These are phyloP conservation scores for Aureobasidium lini DNA, from an alignment of 2,329 filamentous ascomycete genomes.

Conservation along the genomic window DNA sequence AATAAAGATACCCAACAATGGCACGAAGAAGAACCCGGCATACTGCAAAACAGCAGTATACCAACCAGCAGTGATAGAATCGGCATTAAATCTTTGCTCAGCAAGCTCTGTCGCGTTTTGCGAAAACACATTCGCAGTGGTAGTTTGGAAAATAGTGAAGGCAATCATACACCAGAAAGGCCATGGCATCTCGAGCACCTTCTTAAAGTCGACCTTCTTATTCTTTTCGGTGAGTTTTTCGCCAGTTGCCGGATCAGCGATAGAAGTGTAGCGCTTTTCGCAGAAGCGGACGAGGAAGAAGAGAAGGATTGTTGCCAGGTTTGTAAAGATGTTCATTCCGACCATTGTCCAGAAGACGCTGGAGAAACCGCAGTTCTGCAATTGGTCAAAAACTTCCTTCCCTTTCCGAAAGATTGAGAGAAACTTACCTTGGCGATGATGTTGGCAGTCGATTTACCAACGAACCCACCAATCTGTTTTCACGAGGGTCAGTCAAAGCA, in stretches of 20 bases:
- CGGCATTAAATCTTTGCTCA: conserved; percentile 51
- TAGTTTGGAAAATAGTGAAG: conserved; percentile 54
- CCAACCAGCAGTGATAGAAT: conserved; percentile 51
- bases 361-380: conserved; percentile 44
- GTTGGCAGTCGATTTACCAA: conserved; percentile 54
- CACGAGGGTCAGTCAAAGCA: background rate
- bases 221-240: conserved; percentile 54
- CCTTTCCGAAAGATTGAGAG: background rate
- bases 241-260: conserved; percentile 49
- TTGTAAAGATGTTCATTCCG: conserved; percentile 58
- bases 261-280: conserved; percentile 40
- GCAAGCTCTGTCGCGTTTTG: conserved; percentile 55
- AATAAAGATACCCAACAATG: conserved; percentile 48
- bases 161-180: conserved; percentile 49
- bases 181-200: conserved; percentile 53
- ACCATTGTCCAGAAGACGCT: conserved; percentile 58
- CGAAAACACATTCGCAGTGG: conserved; percentile 45
- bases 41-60: conserved; percentile 53
- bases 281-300: conserved; percentile 50
- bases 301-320: conserved; percentile 46
- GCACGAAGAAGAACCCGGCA: conserved; percentile 51
- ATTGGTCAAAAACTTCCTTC: background rate
- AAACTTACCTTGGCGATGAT: conserved; percentile 41
- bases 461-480: conserved; percentile 46
- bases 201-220: conserved; percentile 48